Conservation (phyloP, 2,329 filamentous ascomycete species). For the Cordyceps militaris region DNA sequence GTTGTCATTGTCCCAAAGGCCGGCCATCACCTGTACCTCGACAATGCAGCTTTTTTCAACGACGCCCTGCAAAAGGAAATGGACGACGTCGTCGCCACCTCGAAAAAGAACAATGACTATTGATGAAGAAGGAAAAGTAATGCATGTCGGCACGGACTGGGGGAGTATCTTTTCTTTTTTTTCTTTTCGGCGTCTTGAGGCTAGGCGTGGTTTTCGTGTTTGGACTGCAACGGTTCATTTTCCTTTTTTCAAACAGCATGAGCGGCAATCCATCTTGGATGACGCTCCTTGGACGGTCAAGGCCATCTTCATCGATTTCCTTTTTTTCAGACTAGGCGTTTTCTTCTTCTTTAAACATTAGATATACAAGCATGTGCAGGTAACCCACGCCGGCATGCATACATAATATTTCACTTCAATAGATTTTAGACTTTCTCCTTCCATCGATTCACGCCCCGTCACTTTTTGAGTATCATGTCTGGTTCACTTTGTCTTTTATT, state of each 20-base stretch:
- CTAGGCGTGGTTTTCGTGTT: background rate
- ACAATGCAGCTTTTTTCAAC: conserved; percentile 54
- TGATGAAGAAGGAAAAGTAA: background rate
- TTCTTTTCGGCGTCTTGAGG: background rate
- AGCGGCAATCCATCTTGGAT: background rate
- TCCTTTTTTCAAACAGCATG: background rate
- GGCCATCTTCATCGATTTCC: background rate
- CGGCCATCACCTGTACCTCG: conserved; percentile 53
- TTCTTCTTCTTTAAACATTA: background rate
- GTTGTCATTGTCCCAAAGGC: conserved; percentile 66
- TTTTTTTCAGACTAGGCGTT: background rate
- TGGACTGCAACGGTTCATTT: background rate
- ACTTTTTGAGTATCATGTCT: too few species aligned
- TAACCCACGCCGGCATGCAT: background rate
- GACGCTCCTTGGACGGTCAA: background rate
- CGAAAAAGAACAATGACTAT: conserved; percentile 16
- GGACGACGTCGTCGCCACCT: conserved; percentile 37
- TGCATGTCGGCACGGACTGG: background rate
- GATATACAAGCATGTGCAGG: background rate
- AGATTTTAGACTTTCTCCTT: background rate
- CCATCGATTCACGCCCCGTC: too few species aligned
- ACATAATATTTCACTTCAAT: background rate
- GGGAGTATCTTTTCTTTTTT: background rate
- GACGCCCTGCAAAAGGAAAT: conserved; percentile 45
- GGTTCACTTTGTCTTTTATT: too few species aligned